phyloP scores from a whole-genome alignment of 1,284 basidiomycete genomes.

The Ganoderma lucidum region DNA sequence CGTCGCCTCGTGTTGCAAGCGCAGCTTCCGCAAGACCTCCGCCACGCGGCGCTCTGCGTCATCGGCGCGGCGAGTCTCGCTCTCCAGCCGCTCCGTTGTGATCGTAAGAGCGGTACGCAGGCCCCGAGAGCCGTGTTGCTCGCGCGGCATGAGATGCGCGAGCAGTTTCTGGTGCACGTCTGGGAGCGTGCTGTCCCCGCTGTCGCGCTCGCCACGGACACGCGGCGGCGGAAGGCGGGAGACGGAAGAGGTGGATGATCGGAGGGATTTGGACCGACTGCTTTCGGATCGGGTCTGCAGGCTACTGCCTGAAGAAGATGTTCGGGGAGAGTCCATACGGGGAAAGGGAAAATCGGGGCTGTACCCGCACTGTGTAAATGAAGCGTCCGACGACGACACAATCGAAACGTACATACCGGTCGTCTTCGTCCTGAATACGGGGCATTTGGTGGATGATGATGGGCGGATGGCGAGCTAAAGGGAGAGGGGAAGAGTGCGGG shows the following conservation, averaged over 20 bases:
- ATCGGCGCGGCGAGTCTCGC: constrained; percentile 53
- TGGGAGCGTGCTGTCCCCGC: constrained; percentile 25
- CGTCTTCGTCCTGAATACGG: constrained; percentile 27
- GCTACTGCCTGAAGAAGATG: constrained; percentile 33
- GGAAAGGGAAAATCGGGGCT: constrained; percentile 36
- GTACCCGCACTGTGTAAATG: constrained; percentile 10
- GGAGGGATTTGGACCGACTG: constrained; percentile 31
- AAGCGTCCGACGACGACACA: constrained; percentile 1
- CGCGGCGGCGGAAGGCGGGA: constrained; percentile 26
- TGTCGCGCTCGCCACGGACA: constrained; percentile 29
- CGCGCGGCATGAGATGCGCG: constrained; percentile 45
- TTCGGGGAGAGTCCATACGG: constrained; percentile 32
- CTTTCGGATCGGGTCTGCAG: constrained; percentile 29
- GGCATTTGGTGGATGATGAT: constrained; percentile 20
- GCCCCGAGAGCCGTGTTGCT: constrained; percentile 49
- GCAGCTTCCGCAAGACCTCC: constrained; percentile 52
- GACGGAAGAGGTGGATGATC: constrained; percentile 29
- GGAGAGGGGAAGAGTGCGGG: constrained; percentile 20
- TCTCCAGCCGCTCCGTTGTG: constrained; percentile 51
- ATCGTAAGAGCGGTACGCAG: constrained; percentile 47
- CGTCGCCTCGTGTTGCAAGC: constrained; percentile 50
- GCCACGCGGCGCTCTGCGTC: constrained; percentile 54
- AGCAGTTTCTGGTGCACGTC: constrained; percentile 35
- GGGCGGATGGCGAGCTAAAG: constrained; percentile 26
- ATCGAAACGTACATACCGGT: constrained; percentile 22